Evolutionary conservation across 352 stramenopile species (phyloP), one percentile per base, ranked within the genome.

Genomic region (Salisapilia sapeloensis): DNA sequence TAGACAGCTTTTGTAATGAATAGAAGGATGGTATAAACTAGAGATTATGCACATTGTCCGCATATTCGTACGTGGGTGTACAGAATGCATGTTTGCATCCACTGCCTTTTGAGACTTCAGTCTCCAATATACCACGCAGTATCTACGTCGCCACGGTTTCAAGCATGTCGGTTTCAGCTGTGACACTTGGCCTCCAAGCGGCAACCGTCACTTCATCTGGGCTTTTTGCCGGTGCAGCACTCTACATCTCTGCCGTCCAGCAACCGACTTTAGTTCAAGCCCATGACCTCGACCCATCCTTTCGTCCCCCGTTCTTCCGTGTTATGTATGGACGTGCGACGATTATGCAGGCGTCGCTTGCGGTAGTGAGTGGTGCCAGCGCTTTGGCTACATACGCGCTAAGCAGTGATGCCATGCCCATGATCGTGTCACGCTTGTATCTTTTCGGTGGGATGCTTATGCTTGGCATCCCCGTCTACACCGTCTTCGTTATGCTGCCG

Each of bases 261-360:
- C 70, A 82, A 22, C 70, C 70, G 24, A 63, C 65, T 29, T 50
- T 85, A 27, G 44, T 82, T 33, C 58, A 78, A 47, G 74, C 60
- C 17, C 42, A 59, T 24, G 43, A 53, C 18, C 29, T 72, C 16
- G 43, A 42, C 3, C n/a, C n/a, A n/a, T n/a, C n/a, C n/a, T 76
- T 82, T 42, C 70, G 82, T 28, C 66, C 61, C 5, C 57, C 66
- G 1, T 85, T 79, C 48, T 85, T 85, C 47, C 53, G 63, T 5
- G 58, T 62, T 31, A 81, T 85, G 63, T 81, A 85, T 51, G 78
- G 71, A 34, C 65, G 77, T 42, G 70, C 70, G 0, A 56, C 65
- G 13, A 60, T 63, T 2, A 58, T 82, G 44, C 61, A 83, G 25
- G 70, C 50, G 0, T 64, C 70, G 6, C 34, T 81, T 40, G 59